Evolutionary conservation across 371 early-diverging fungal species (phyloP), one percentile per base, ranked within the genome.

Genomic region (Rhizopus delemar): DNA sequence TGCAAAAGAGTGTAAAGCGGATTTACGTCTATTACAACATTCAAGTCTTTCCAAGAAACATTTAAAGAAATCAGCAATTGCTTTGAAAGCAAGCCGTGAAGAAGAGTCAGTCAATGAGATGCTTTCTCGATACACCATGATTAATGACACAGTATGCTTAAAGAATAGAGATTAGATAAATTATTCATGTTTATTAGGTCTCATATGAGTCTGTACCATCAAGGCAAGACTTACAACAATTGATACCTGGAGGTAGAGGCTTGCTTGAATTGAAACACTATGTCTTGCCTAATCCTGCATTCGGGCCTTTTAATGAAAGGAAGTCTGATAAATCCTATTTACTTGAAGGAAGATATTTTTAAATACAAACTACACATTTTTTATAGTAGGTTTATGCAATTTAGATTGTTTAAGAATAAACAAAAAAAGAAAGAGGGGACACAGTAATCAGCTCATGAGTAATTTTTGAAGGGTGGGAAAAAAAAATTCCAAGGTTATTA

Each of bases 191-290:
- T 34, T 32, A 46, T 35, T 51, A 82, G 80, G 73, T 78, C 8
- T 66, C 84, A 6, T 87, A 81, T 58, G 80, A 84, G 41, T 53
- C 63, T 31, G 71, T 85, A 0, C 85, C 85, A 6, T 63, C 71
- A 0, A 71, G 78, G 28, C 76, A 82, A 46, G 84, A 81, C 8
- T 55, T 87, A 13, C 75, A 80, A 45, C 72, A 71, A 13, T 58
- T 85, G 54, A 81, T 85, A 55, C 87, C 87, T 13, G 79, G 79
- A 56, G 87, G 87, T 7, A 78, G 87, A 46, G 75, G 77, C 15
- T 71, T 83, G 8, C 62, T 82, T 15, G 73, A 77, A 28, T 41
- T 79, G 38, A 84, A 84, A 58, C 71, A 69, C 13, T 87, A 78
- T 57, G 59, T 51, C 8, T 66, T 74, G 4, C 87, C 87, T 3